These are phyloP conservation scores for Raddia guianensis DNA, from an alignment of 176 grass and related monocot species.

Conservation along the genomic window DNA sequence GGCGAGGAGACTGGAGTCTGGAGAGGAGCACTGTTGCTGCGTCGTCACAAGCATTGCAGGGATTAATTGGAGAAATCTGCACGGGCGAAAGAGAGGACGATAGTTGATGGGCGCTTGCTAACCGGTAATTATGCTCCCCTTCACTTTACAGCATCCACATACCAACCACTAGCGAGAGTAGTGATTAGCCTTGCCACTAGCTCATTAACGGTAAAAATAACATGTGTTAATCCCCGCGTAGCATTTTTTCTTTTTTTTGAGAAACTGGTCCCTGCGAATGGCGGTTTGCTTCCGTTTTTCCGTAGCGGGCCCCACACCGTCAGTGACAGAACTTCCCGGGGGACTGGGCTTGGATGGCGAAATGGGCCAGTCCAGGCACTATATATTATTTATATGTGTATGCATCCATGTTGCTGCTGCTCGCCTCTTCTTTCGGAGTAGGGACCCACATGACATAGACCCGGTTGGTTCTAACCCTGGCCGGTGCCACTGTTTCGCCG, in stretches of 20 bases:
- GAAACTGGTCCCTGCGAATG: not conserved
- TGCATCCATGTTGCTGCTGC: conserved; percentile 21
- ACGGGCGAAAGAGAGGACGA: not conserved
- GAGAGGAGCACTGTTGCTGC: conserved; percentile 29
- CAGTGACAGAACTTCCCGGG: not conserved
- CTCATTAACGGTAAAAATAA: not conserved
- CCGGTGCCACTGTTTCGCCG: not conserved
- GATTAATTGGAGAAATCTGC: not conserved
- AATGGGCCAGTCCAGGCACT: conserved; percentile 33
- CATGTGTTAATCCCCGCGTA: not conserved
- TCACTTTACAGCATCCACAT: conserved; percentile 8
- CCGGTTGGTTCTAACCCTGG: not conserved
- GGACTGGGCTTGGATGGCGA: conserved; percentile 2
- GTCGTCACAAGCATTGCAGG: conserved; percentile 18
- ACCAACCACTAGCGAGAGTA: conserved; percentile 6
- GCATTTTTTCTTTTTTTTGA: not conserved
- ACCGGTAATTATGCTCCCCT: conserved; percentile 20
- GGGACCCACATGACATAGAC: not conserved
- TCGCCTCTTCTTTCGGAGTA: not conserved
- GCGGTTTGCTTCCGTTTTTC: not conserved
- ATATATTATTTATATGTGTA: not conserved
- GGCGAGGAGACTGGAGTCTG: not conserved
- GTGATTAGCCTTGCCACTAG: not conserved
- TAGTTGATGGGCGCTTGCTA: conserved; percentile 20
- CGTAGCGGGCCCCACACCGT: not conserved